Percentiles rank a stretch among this genome's conserved stretches.
Evolutionary conservation across 306 rosid genomes (phyloP).

Genomic region (Ormosia semicastrata): DNA sequence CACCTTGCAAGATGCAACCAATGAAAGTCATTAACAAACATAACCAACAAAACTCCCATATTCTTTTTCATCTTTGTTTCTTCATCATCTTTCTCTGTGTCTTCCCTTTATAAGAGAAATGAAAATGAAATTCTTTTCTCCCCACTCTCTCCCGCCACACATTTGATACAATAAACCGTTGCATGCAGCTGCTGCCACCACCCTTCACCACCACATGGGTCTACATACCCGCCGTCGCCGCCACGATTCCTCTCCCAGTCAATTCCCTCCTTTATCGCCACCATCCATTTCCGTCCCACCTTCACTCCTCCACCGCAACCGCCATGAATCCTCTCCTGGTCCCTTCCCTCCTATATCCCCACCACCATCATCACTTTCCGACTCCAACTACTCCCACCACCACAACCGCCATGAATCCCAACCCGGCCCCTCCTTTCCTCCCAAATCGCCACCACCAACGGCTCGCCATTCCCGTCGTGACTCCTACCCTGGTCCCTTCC

Average conservation of each 20-base stretch:
- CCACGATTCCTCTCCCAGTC: not conserved
- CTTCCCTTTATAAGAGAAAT: not conserved
- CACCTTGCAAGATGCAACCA: not conserved
- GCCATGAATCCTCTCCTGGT: slow-evolving; percentile 47
- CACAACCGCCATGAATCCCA: slow-evolving; percentile 28
- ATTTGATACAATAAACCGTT: not conserved
- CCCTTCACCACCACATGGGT: slow-evolving; percentile 14
- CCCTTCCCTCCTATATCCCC: slow-evolving; percentile 19
- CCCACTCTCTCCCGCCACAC: slow-evolving; percentile 29
- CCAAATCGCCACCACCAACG: not conserved
- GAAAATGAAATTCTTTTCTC: not conserved
- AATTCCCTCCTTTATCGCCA: slow-evolving; percentile 14
- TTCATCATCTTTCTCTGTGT: not conserved
- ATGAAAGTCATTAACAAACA: not conserved
- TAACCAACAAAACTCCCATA: not conserved
- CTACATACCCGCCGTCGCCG: not conserved
- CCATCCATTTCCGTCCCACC: slow-evolving; percentile 8
- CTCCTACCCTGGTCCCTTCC: slow-evolving; percentile 38
- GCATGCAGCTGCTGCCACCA: not conserved
- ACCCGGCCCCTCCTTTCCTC: slow-evolving; percentile 1
- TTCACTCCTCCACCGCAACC: slow-evolving; percentile 17
- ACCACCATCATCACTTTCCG: not conserved
- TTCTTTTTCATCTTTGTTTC: not conserved
- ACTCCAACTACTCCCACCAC: not conserved
- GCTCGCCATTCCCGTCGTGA: slow-evolving; percentile 15